A percentile compares a stretch with the other conserved stretches of the same genome.
These are phyloP conservation scores for Leucosporidium scottii DNA, from an alignment of 768 basidiomycete genomes.

Conservation along the genomic window DNA sequence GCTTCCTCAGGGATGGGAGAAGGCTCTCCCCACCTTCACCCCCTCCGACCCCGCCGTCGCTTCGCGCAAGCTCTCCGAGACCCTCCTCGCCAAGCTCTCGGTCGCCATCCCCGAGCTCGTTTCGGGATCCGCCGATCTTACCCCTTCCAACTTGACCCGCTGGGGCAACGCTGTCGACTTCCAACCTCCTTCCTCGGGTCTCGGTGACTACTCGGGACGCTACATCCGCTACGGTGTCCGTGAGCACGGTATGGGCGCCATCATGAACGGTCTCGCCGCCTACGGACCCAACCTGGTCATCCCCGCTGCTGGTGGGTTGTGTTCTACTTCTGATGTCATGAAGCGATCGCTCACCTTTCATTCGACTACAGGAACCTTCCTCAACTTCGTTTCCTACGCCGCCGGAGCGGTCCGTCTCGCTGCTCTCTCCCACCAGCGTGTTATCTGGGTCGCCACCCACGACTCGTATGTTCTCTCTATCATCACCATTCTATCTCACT, in stretches of 20 bases:
- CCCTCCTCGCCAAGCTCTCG: slow-evolving; percentile 68
- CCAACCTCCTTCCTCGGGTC: slow-evolving; percentile 76
- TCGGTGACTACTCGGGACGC: slow-evolving; percentile 75
- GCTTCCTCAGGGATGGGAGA: slow-evolving; percentile 81
- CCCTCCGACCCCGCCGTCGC: slow-evolving; percentile 75
- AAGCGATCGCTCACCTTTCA: background rate
- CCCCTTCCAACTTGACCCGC: slow-evolving; percentile 55
- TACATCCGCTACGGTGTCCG: slow-evolving; percentile 89
- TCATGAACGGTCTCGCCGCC: slow-evolving; percentile 74
- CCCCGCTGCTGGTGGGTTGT: slow-evolving; percentile 53
- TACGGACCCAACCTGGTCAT: slow-evolving; percentile 72
- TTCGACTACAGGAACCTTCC: slow-evolving; percentile 63
- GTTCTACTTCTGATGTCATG: background rate
- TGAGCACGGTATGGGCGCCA: slow-evolving; percentile 95
- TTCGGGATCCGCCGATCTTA: slow-evolving; percentile 40
- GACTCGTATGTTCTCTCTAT: slow-evolving; percentile 39
- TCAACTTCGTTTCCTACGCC: slow-evolving; percentile 49
- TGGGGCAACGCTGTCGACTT: slow-evolving; percentile 80
- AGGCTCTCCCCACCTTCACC: slow-evolving; percentile 75
- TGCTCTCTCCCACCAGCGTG: slow-evolving; percentile 78
- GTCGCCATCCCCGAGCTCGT: slow-evolving; percentile 69
- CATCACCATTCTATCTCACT: background rate
- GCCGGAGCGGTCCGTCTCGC: slow-evolving; percentile 88
- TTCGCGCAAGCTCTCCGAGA: slow-evolving; percentile 87
- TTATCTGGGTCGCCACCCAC: slow-evolving; percentile 94